phyloP scores from a whole-genome alignment of 139 green algal species.

The Diplosphaera chodatii region DNA sequence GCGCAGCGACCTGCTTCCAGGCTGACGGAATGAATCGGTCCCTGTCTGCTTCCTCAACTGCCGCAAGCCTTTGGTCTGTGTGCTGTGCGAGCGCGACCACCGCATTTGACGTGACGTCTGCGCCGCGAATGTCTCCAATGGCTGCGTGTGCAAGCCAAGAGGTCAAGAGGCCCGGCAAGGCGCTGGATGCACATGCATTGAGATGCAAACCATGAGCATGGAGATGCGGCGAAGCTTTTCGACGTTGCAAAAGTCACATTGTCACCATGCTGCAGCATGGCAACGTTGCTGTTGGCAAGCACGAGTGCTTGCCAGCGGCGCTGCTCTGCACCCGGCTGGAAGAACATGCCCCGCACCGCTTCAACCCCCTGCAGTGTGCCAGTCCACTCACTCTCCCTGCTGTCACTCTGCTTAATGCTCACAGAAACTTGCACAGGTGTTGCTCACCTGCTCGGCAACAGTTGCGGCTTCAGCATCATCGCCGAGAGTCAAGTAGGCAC shows the following conservation, averaged over 20 bases:
- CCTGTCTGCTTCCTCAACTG: background rate
- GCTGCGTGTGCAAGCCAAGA: background rate
- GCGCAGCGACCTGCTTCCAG: slow-evolving; percentile 23
- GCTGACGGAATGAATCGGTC: slow-evolving; percentile 25
- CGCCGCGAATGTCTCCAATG: slow-evolving; percentile 15
- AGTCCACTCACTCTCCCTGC: too few relatives aligned
- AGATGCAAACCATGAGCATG: too few relatives aligned
- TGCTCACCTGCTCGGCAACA: slow-evolving; percentile 14
- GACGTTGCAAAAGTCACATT: too few relatives aligned
- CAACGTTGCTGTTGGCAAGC: slow-evolving; percentile 17
- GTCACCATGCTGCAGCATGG: slow-evolving; percentile 27
- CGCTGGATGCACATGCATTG: too few relatives aligned
- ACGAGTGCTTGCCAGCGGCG: slow-evolving; percentile 31
- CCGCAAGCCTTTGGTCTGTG: slow-evolving; percentile 5
- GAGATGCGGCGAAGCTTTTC: too few relatives aligned
- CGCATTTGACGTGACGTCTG: slow-evolving; percentile 14
- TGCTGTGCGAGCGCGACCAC: slow-evolving; percentile 25
- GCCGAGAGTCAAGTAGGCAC: slow-evolving; percentile 11
- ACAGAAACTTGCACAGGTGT: too few relatives aligned
- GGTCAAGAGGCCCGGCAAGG: too few relatives aligned
- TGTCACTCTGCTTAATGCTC: too few relatives aligned
- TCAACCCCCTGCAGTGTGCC: slow-evolving; percentile 33
- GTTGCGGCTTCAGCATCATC: slow-evolving; percentile 26
- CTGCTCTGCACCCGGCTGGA: slow-evolving; percentile 14
- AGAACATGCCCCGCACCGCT: slow-evolving; percentile 26